Conservation (phyloP, 148 eudicot genomes). For the Cornus controversa region DNA sequence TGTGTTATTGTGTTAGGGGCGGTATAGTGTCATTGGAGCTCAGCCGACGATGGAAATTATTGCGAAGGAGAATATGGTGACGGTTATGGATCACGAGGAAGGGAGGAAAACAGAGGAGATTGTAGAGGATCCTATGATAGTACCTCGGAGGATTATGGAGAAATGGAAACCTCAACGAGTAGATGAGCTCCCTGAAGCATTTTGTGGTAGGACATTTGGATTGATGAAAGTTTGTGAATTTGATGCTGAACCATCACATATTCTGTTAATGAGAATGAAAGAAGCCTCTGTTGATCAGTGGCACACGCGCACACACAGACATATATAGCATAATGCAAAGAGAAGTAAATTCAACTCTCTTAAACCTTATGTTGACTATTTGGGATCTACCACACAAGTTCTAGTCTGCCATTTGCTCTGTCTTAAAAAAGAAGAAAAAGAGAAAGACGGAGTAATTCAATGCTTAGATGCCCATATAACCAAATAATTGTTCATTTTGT, state of each 20-base stretch:
- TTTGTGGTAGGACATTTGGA: conserved; percentile 64
- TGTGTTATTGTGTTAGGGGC: conserved; percentile 58
- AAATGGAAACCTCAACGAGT: conserved; percentile 89
- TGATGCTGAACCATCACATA: background rate
- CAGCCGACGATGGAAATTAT: conserved; percentile 96
- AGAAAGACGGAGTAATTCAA: too few species aligned
- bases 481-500: too few species aligned
- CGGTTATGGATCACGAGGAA: conserved; percentile 75
- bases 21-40: conserved; percentile 96
- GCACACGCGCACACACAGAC: too few species aligned
- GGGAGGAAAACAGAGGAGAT: conserved; percentile 67
- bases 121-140: conserved; percentile 87
- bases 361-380: background rate
- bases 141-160: conserved; percentile 90
- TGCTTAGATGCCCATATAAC: too few species aligned
- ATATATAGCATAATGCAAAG: background rate
- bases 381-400: too few species aligned
- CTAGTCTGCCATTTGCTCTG: background rate
- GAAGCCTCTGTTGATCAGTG: too few species aligned
- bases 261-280: background rate
- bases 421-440: too few species aligned
- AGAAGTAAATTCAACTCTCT: background rate
- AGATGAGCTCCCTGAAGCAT: conserved; percentile 94
- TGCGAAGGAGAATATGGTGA: conserved; percentile 88
- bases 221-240: background rate